Evolutionary conservation across 129 eudicot species (phyloP).

Genomic region (Glebionis coronaria): DNA sequence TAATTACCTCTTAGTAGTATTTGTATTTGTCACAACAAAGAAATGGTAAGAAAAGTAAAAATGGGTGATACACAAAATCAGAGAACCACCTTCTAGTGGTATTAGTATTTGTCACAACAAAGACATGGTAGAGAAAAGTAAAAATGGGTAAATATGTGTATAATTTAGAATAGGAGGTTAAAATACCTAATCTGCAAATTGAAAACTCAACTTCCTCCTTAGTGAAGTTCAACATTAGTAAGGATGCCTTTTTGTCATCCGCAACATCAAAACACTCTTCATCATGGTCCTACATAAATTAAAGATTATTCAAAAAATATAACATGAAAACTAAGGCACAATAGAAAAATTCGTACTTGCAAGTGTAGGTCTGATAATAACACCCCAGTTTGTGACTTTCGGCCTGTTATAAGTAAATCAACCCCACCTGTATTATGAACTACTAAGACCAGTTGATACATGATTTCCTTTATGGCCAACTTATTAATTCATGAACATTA

Average conservation of each 20-base stretch:
- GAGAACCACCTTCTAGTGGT: too few relatives aligned
- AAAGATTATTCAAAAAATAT: conserved; percentile 7
- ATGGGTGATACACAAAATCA: too few relatives aligned
- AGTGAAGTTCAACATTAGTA: conserved; percentile 81
- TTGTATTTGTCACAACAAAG: too few relatives aligned
- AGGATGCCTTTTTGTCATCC: conserved; percentile 57
- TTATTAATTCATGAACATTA: too few relatives aligned
- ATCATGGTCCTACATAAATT: conserved; percentile 81
- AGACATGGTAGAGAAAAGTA: conserved; percentile 3
- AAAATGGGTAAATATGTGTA: conserved; percentile 4
- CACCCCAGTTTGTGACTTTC: too few relatives aligned
- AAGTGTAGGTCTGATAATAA: too few relatives aligned
- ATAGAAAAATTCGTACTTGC: background rate
- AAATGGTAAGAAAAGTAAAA: too few relatives aligned
- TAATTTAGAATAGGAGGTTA: conserved; percentile 13
- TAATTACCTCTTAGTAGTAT: too few relatives aligned
- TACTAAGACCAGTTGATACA: too few relatives aligned
- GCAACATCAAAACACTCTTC: conserved; percentile 35
- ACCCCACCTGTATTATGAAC: too few relatives aligned
- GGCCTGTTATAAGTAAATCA: too few relatives aligned
- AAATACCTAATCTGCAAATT: conserved; percentile 72
- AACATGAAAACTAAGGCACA: background rate
- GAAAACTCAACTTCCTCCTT: conserved; percentile 74
- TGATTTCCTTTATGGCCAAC: too few relatives aligned
- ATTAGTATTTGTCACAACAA: conserved; percentile 1